These are phyloP conservation scores for Plantago ovata DNA, from an alignment of 257 asterid genomes.

Conservation along the genomic window DNA sequence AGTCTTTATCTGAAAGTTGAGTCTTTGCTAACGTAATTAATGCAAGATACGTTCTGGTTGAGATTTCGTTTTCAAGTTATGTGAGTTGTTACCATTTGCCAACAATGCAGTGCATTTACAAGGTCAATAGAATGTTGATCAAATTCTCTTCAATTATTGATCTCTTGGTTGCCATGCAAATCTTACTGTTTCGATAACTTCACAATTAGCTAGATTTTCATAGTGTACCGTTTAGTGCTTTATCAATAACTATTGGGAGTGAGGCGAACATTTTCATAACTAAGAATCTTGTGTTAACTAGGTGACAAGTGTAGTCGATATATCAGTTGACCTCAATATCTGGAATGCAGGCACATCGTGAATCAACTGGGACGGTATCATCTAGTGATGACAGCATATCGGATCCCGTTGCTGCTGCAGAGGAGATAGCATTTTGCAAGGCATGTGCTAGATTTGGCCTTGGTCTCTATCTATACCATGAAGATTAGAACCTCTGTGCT, in stretches of 20 bases:
- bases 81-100: constrained; percentile 1
- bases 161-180: constrained; percentile 1
- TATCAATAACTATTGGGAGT: too few relatives aligned
- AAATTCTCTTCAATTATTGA: background rate
- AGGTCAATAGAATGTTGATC: background rate
- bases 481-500: constrained; percentile 33
- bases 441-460: constrained; percentile 97
- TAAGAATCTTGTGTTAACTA: too few relatives aligned
- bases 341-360: constrained; percentile 73
- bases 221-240: too few relatives aligned
- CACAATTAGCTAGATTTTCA: background rate
- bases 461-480: constrained; percentile 85
- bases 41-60: constrained; percentile 6
- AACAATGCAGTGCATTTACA: background rate
- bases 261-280: too few relatives aligned
- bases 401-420: constrained; percentile 90
- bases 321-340: background rate
- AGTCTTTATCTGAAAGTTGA: constrained; percentile 3
- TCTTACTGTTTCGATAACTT: background rate
- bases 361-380: constrained; percentile 82
- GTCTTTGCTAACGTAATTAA: background rate
- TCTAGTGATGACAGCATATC: constrained; percentile 26
- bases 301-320: background rate
- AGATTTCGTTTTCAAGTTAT: background rate
- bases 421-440: constrained; percentile 89